phyloP scores from a whole-genome alignment of 208 protist genomes.

The Trypanosoma congolense region DNA sequence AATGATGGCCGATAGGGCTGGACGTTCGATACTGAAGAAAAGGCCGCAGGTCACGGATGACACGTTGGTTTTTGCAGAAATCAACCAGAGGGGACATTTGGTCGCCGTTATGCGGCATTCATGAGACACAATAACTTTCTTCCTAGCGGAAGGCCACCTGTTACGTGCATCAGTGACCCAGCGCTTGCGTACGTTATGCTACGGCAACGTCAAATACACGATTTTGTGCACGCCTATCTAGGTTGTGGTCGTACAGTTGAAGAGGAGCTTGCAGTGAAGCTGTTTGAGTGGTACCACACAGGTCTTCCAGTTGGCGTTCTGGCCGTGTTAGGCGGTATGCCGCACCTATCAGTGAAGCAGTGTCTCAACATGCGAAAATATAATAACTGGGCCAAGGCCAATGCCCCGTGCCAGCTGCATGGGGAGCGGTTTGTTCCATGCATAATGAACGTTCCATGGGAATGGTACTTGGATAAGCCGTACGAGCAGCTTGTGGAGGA shows the following conservation, averaged over 20 bases:
- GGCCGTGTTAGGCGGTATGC: slow-evolving; percentile 54
- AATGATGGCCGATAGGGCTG: slow-evolving; percentile 76
- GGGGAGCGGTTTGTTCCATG: slow-evolving; percentile 39
- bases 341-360: slow-evolving; percentile 47
- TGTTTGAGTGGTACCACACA: slow-evolving; percentile 80
- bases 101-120: slow-evolving; percentile 67
- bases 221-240: slow-evolving; percentile 67
- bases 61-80: slow-evolving; percentile 40
- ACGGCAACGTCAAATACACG: slow-evolving; percentile 82
- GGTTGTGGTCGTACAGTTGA: slow-evolving; percentile 75
- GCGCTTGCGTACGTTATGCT: slow-evolving; percentile 81
- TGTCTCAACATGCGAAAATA: slow-evolving; percentile 40
- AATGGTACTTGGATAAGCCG: slow-evolving; percentile 54
- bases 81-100: slow-evolving; percentile 59
- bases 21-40: slow-evolving; percentile 54
- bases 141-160: slow-evolving; percentile 58
- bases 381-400: slow-evolving; percentile 47
- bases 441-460: slow-evolving; percentile 74
- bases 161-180: slow-evolving; percentile 61
- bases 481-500: slow-evolving; percentile 44
- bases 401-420: slow-evolving; percentile 50
- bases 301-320: slow-evolving; percentile 74
- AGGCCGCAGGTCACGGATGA: slow-evolving; percentile 57
- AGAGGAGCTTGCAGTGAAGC: slow-evolving; percentile 82
- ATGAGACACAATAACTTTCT: slow-evolving; percentile 80